Evolutionary conservation across 192 early-diverging fungal species (phyloP), one percentile per base, ranked within the genome.

Genomic region (Allomyces macrogynus): DNA sequence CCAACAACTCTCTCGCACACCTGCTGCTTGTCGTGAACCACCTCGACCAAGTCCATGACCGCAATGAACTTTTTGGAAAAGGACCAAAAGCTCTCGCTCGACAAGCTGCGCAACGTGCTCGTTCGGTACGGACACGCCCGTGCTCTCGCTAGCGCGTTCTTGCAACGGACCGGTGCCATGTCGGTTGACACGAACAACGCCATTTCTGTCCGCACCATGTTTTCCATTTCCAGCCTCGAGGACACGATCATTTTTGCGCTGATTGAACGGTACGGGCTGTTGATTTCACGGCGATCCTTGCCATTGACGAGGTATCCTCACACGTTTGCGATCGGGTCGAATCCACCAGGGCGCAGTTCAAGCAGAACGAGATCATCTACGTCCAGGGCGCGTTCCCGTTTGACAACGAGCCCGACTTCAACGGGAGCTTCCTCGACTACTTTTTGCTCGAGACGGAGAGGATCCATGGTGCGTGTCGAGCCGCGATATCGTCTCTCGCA

Each of bases 161-260:
- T 40, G 32, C 32, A 40, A 40, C 32, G 32, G 32, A 40, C 61
- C 73, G 81, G 20, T 62, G 74, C 16, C 78, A 40, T 0, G 8
- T 2, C 32, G 7, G 32, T 40, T 40, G 32, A 40, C 32, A 40
- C 32, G 32, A 40, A 40, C 32, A 40, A 40, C 32, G 32, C 32
- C 32, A 40, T 40, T 40, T 40, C 32, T 40, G 32, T 40, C 7
- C 32, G 32, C 32, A 7, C 7, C 32, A 40, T 77, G 62, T 67
- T 99, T n/a, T 85, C 95, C 62, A 81, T 99, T n/a, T 85, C 95
- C 62, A 81, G 92, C n/a, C 76, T 93, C 42, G 95, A 97, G 70
- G 95, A 97, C 76, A 89, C 89, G 14, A 95, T 97, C 69, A 89
- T 93, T 61, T 91, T 93, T 75, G 87, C 89, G 74, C 32, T 75